Evolutionary conservation across 805 yeast genomes (phyloP).

Genomic region (Starmera quercuum): DNA sequence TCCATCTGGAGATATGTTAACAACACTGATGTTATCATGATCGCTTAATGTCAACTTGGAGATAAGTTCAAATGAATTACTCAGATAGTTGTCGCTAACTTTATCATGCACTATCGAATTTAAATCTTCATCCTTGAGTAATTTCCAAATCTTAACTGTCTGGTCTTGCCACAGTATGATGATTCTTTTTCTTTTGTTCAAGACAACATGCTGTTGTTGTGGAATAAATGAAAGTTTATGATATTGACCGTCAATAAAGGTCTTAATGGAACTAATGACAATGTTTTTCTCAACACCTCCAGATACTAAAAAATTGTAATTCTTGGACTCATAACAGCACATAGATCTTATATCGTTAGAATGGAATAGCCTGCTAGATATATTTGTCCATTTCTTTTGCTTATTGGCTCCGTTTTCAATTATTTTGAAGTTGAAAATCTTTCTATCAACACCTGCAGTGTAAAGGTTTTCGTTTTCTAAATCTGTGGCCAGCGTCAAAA

Average conservation of each 20-base stretch:
- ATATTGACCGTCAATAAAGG: conserved; percentile 65
- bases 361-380: conserved; percentile 72
- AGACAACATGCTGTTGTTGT: conserved; percentile 41
- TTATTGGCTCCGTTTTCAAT: conserved; percentile 21
- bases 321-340: conserved; percentile 60
- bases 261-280: conserved; percentile 51
- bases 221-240: conserved; percentile 63
- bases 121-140: conserved; percentile 25
- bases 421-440: conserved; percentile 59
- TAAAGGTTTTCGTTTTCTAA: conserved; percentile 56
- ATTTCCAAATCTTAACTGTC: conserved; percentile 71
- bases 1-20: conserved; percentile 59
- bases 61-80: conserved; percentile 45
- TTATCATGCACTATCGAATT: conserved; percentile 8
- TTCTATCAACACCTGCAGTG: conserved; percentile 91
- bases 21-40: conserved; percentile 72
- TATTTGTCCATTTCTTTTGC: conserved; percentile 68
- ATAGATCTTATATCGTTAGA: conserved; percentile 80
- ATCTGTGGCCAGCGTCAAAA: conserved; percentile 62
- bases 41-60: conserved; percentile 60
- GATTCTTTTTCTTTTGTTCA: conserved; percentile 40
- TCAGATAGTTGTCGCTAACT: conserved; percentile 16
- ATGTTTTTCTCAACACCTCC: conserved; percentile 79
- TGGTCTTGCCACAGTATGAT: conserved; percentile 80
- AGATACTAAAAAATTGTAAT: conserved; percentile 60